Evolutionary conservation across 1,139 yeast species (phyloP), one percentile per base, ranked within the genome.

Genomic region (Kluyveromyces sp.): DNA sequence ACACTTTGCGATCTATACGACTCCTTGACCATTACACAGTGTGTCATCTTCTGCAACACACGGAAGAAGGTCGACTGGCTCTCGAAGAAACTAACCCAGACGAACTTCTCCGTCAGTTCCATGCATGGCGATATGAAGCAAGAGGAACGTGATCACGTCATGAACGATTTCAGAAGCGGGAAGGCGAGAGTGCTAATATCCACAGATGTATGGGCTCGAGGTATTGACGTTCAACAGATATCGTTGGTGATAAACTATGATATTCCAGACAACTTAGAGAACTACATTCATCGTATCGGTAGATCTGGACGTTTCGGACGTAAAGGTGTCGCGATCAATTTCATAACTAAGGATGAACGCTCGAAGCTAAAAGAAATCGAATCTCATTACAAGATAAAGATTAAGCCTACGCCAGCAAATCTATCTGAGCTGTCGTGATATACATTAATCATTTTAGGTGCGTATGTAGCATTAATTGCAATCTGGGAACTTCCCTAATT

Each of bases 61-160:
- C 84, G 85, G 60, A 75, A 80, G 57, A 89, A 89, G 63, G 97
- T 92, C 34, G 94, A 87, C 62, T 88, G 96, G 95, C 70, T 92
- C 22, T 71, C 87, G 3, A 79, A 76, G n/a, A 83, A 83, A 58
- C 75, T 92, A 75, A 71, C 73, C 43, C 80, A 77, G 55, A 80
- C 89, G 15, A 85, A 87, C 61, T 92, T 92, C 65, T 82, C 95
- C 0, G 96, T 89, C 15, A 86, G 81, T 4, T 74, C 96, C 8
- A 89, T 92, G 95, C 97, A 92, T 62, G 97, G 96, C 22, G 97
- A 92, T 58, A 85, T 92, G 95, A 83, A 84, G 57, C 97, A 92
- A 66, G 87, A 83, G 47, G 95, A 89, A 58, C 73, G 97, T 63
- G 95, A 88, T 63, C 69, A 73, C 45, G 81, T 89, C 49, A 92